Percentiles rank a stretch among this genome's conserved stretches.
Evolutionary conservation across 805 yeast species (phyloP).

Genomic region (Saccharomycopsis oosterbeekiorum): DNA sequence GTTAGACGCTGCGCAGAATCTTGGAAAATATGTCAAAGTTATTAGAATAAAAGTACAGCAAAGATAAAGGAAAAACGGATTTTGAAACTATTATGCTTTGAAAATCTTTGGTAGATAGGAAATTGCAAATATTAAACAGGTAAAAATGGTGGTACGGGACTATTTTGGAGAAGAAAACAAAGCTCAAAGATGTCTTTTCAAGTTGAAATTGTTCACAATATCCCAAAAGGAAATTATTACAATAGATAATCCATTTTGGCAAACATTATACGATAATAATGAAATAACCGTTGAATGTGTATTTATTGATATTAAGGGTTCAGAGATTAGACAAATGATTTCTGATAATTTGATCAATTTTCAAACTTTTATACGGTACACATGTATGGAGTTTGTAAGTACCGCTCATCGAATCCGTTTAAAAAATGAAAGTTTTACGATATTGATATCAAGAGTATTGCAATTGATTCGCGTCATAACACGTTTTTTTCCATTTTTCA

Average conservation of each 20-base stretch:
- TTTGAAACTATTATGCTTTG: background rate
- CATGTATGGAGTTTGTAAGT: background rate
- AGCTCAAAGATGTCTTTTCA: background rate
- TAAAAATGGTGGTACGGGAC: background rate
- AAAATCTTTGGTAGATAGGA: background rate
- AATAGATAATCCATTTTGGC: background rate
- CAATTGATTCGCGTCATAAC: conserved; percentile 1
- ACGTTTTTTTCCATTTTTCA: conserved; percentile 10
- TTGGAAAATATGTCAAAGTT: background rate
- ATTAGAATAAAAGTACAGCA: background rate
- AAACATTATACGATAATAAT: background rate
- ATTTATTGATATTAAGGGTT: background rate
- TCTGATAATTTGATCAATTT: background rate
- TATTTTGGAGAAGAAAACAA: background rate
- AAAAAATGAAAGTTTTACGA: background rate
- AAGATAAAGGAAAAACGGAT: background rate
- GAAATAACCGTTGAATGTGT: background rate
- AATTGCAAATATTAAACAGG: background rate
- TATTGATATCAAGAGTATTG: background rate
- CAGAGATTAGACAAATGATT: background rate
- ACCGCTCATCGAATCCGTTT: background rate
- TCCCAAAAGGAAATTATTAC: background rate
- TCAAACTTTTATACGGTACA: background rate
- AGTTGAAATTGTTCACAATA: background rate
- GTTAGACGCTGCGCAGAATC: too few relatives aligned